Conservation (phyloP, 768 basidiomycete species). For the Boletus reticulatus region DNA sequence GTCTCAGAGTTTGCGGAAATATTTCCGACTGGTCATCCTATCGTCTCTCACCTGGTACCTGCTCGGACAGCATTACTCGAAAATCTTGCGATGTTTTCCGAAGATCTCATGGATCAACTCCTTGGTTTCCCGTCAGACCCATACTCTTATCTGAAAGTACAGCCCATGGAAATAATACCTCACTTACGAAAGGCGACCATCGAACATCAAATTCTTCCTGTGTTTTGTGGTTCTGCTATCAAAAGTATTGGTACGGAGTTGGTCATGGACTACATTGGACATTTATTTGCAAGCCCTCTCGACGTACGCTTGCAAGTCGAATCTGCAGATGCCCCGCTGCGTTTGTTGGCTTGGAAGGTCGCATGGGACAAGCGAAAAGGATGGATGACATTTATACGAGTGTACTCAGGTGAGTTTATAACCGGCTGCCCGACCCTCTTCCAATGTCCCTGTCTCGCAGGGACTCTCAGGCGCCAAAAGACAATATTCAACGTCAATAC, state of each 20-base stretch:
- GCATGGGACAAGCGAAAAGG: constrained; percentile 78
- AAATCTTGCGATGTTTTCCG: constrained; percentile 76
- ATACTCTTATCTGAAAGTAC: constrained; percentile 64
- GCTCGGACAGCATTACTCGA: constrained; percentile 75
- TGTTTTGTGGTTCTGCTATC: constrained; percentile 80
- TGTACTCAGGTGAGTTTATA: constrained; percentile 70
- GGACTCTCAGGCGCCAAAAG: constrained; percentile 64
- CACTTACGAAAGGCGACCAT: constrained; percentile 70
- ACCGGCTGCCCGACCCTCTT: background rate
- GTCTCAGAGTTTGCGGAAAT: constrained; percentile 41
- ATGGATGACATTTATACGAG: constrained; percentile 91
- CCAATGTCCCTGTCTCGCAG: constrained; percentile 26
- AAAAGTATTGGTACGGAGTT: constrained; percentile 80
- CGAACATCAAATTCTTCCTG: constrained; percentile 65
- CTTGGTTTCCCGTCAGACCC: constrained; percentile 55
- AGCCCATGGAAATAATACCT: constrained; percentile 50
- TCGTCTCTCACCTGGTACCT: constrained; percentile 59
- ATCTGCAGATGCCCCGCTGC: constrained; percentile 47
- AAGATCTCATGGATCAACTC: constrained; percentile 73
- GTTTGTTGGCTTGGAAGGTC: constrained; percentile 85
- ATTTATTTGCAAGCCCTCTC: constrained; percentile 72
- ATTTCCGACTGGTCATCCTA: constrained; percentile 61
- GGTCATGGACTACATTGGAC: constrained; percentile 79
- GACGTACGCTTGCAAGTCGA: constrained; percentile 56
- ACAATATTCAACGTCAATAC: constrained; percentile 62